Evolutionary conservation across 192 early-diverging fungal genomes (phyloP), one percentile per base, ranked within the genome.

Genomic region (Spinellus fusiger): DNA sequence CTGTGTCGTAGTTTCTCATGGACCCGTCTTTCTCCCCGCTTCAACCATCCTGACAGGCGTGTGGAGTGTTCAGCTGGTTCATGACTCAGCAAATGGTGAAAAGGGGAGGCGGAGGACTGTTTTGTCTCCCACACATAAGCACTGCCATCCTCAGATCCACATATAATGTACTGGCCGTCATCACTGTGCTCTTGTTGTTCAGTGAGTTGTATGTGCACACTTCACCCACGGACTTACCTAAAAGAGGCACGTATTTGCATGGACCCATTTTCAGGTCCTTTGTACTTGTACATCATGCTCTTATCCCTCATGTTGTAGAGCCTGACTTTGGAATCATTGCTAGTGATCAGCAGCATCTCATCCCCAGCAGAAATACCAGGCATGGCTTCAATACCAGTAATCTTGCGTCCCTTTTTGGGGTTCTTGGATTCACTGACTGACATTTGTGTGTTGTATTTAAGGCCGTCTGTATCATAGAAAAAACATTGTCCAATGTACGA

Each of bases 381-480:
- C 49, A 83, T 68, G 23, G 71, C 48, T 61, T 86, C 84, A 47
- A 95, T 89, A 5, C 93, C 89, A 0, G 88, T 91, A 55, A 95
- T 89, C 53, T 91, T 90, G 62, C 75, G 79, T 10, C 83, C 83
- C 13, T 54, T 48, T 62, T 83, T 81, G 3, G 81, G 32, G 79
- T 74, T 20, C 82, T 68, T 34, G 73, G 81, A 50, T 80, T 74
- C 32, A 22, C 54, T 63, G 34, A 90, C 84, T 47, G 88, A 76
- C 60, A 94, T 84, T 54, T 88, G 91, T n/a, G 89, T 90, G 64
- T 87, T 84, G 50, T 92, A 90, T 47, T 78, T 74, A 27, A 95
- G 69, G 1, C 79, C 86, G 27, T 86, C 80, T 12, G 84, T 80
- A 35, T 89, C 82, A 73, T 89, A 93, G 59, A 95, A 90, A 50